Evolutionary conservation across 139 green algal species (phyloP), one percentile per base, ranked within the genome.

Genomic region (Micractinium sp.): DNA sequence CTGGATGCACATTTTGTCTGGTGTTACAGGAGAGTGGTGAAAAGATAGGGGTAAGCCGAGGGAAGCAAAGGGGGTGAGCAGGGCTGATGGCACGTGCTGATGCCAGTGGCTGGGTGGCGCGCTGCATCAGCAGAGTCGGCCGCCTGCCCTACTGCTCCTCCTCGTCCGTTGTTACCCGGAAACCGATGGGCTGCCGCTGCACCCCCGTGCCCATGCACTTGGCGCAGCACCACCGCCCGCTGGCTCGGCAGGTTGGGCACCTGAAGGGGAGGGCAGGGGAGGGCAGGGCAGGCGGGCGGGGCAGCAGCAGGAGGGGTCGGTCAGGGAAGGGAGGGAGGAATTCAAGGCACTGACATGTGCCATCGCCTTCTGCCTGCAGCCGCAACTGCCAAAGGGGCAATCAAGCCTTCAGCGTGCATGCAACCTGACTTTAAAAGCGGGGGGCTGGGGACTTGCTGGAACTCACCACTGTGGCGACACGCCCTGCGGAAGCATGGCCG

Each of bases 181-280:
- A 93, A 33, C 91, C 91, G 33, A 93, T 93, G 7, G 91, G 81
- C 7, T 88, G 71, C 14, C 91, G 88, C 81, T 53, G 69, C 66
- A 92, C 82, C 1, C 91, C 91, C 12, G 91, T 93, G 35, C 91
- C 91, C 86, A 93, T 91, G 81, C 91, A 93, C 29, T 69, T 75
- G 29, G 41, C 38, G 47, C 79, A 90, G 67, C 85, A 67, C 69
- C 87, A 92, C 14, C 87, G 79, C 23, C 91, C 91, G 35, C 61
- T 90, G 23, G 75, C 86, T 29, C 81, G 76, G 25, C 91, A 93
- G 3, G n/a, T 74, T 5, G 76, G 66, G 63, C 91, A 93, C 83
- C 83, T 87, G 83, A 3, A 31, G n/a, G 53, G 14, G 20, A 16
- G 38, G 36, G 15, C 15, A 56, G 19, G 33, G 35, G 33, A 56